These are phyloP conservation scores for Cicer pinnatifidum DNA, from an alignment of 306 rosid species.

Conservation along the genomic window DNA sequence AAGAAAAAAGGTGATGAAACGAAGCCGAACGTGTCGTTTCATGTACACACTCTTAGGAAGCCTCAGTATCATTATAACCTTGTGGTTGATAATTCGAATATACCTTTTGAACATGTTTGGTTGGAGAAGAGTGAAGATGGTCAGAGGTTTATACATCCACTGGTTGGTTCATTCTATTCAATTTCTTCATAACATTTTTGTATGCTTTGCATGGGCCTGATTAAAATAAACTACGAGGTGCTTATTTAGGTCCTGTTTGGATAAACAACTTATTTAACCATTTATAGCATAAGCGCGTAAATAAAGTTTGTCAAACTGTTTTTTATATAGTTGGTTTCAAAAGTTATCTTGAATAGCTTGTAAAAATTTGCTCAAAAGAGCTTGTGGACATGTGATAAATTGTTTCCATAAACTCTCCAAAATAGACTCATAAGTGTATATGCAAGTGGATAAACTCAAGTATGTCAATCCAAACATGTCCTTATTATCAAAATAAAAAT, in stretches of 20 bases:
- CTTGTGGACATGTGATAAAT: too few species aligned
- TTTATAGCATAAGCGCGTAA: too few species aligned
- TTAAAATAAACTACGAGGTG: background rate
- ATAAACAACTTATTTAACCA: too few species aligned
- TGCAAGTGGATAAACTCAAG: too few species aligned
- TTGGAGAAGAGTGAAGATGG: constrained; percentile 84
- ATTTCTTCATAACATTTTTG: background rate
- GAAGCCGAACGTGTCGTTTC: constrained; percentile 69
- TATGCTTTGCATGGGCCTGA: background rate
- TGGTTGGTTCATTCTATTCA: constrained; percentile 58
- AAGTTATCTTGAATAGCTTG: too few species aligned
- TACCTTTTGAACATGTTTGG: constrained; percentile 86
- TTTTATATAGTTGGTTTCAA: too few species aligned
- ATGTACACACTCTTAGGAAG: constrained; percentile 66
- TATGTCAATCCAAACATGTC: too few species aligned
- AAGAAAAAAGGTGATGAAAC: background rate
- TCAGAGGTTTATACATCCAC: constrained; percentile 73
- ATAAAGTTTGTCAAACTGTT: too few species aligned
- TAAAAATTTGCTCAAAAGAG: too few species aligned
- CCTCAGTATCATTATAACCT: constrained; percentile 80
- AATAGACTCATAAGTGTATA: too few species aligned
- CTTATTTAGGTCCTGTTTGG: too few species aligned
- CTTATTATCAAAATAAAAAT: background rate
- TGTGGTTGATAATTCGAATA: constrained; percentile 65
- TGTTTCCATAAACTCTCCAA: too few species aligned